phyloP scores from a whole-genome alignment of 2,329 filamentous ascomycete genomes.

The Xylariaceae sp. region DNA sequence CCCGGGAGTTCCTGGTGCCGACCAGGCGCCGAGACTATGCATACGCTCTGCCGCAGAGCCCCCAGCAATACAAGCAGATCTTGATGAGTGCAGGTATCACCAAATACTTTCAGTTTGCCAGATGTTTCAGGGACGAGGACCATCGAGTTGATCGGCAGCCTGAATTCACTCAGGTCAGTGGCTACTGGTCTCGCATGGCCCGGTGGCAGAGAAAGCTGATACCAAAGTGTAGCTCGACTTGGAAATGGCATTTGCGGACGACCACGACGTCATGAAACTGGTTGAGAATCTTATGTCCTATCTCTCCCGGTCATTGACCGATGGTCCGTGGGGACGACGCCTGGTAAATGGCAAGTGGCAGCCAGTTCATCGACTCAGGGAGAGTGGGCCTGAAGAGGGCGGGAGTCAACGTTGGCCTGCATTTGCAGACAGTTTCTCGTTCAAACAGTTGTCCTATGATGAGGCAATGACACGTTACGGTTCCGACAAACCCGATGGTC shows the following conservation, averaged over 20 bases:
- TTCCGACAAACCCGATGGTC: conserved; percentile 85
- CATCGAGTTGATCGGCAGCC: conserved; percentile 86
- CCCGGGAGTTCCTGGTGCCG: conserved; percentile 88
- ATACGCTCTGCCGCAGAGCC: conserved; percentile 91
- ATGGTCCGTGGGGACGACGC: no score
- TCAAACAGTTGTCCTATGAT: no score
- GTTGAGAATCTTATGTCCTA: neutral
- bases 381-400: no score
- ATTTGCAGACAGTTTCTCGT: no score
- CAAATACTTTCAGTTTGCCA: conserved; percentile 86
- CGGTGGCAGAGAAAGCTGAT: conserved; percentile 2
- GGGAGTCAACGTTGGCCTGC: no score
- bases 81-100: conserved; percentile 84
- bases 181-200: conserved; percentile 1
- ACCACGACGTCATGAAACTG: conserved; percentile 52
- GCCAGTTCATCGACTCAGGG: no score
- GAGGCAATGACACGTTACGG: conserved; percentile 79
- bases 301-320: no score
- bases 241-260: conserved; percentile 81
- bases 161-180: conserved; percentile 79
- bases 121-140: conserved; percentile 94
- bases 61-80: conserved; percentile 97
- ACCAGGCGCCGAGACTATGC: conserved; percentile 68
- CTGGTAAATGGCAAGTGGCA: no score
- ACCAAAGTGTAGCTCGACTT: conserved; percentile 63